Conservation (phyloP, 1,284 basidiomycete species). For the Cutaneotrichosporon curvatum region DNA sequence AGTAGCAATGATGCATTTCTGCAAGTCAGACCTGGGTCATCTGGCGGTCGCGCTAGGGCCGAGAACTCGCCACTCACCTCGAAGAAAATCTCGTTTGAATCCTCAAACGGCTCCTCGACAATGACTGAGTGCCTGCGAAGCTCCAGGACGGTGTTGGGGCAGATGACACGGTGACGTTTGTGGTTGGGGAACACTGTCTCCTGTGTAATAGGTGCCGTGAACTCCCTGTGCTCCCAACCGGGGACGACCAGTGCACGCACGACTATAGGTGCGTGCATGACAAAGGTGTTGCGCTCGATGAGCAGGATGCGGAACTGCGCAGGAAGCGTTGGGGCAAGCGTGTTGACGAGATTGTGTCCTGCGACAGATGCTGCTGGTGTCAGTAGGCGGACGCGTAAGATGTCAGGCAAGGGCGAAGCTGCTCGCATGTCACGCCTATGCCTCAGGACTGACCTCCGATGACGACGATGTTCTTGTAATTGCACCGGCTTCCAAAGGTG, state of each 20-base stretch:
- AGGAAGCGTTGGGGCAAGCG: slow-evolving; percentile 40
- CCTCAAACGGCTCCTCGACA: slow-evolving; percentile 42
- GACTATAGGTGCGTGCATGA: slow-evolving; percentile 43
- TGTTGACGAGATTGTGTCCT: slow-evolving; percentile 37
- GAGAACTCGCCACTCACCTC: slow-evolving; percentile 26
- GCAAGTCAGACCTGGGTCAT: not conserved
- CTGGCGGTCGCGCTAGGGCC: not conserved
- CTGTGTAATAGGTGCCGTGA: slow-evolving; percentile 33
- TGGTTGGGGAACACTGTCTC: slow-evolving; percentile 34
- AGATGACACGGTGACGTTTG: slow-evolving; percentile 32
- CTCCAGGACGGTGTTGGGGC: slow-evolving; percentile 39
- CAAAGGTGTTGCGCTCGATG: slow-evolving; percentile 45
- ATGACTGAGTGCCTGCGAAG: slow-evolving; percentile 34
- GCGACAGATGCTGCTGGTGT: slow-evolving; percentile 31
- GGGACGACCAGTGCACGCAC: slow-evolving; percentile 46
- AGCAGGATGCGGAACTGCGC: slow-evolving; percentile 46
- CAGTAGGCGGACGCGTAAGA: not conserved
- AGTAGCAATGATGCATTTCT: slow-evolving; percentile 40
- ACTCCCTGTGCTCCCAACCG: slow-evolving; percentile 43
- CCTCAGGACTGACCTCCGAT: slow-evolving; percentile 30
- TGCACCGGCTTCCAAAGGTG: no score
- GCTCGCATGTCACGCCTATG: no score
- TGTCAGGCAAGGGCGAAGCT: not conserved
- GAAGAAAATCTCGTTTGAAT: slow-evolving; percentile 39
- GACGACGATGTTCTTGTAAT: slow-evolving; percentile 33